These are phyloP conservation scores for Linum usitatissimum DNA, from an alignment of 345 rosid genomes.

Conservation along the genomic window DNA sequence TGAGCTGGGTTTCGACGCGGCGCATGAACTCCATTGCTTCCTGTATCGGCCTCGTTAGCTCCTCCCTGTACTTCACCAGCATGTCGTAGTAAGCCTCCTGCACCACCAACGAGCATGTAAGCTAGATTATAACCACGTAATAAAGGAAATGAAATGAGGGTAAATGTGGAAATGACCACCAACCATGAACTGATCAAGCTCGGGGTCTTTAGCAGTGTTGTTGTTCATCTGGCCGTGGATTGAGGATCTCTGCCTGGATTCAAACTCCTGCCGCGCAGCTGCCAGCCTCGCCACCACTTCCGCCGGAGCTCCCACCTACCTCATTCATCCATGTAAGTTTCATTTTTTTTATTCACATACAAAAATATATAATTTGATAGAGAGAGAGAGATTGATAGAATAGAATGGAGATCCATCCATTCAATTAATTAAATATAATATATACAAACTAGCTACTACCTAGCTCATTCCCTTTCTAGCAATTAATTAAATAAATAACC, in stretches of 20 bases:
- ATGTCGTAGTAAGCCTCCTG: constrained; percentile 96
- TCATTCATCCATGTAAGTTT: not conserved
- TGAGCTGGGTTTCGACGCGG: constrained; percentile 83
- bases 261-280: constrained; percentile 67
- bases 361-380: not conserved
- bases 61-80: constrained; percentile 90
- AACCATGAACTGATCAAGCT: constrained; percentile 98
- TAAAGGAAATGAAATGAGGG: not conserved
- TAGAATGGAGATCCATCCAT: not conserved
- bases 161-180: too few relatives aligned
- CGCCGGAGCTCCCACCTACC: constrained; percentile 91
- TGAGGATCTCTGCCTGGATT: constrained; percentile 49
- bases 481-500: too few relatives aligned
- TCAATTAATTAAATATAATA: too few relatives aligned
- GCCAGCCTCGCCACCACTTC: constrained; percentile 62
- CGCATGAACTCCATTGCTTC: constrained; percentile 99
- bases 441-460: too few relatives aligned
- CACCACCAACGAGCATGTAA: not conserved
- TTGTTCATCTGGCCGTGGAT: not conserved
- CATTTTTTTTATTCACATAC: too few relatives aligned
- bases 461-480: too few relatives aligned
- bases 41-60: constrained; percentile 79
- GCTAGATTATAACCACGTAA: too few relatives aligned
- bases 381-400: not conserved
- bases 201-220: constrained; percentile 63